A percentile compares a stretch with the other conserved stretches of the same genome.
These are phyloP conservation scores for Fibroporia radiculosa DNA, from an alignment of 768 basidiomycete genomes.

Conservation along the genomic window DNA sequence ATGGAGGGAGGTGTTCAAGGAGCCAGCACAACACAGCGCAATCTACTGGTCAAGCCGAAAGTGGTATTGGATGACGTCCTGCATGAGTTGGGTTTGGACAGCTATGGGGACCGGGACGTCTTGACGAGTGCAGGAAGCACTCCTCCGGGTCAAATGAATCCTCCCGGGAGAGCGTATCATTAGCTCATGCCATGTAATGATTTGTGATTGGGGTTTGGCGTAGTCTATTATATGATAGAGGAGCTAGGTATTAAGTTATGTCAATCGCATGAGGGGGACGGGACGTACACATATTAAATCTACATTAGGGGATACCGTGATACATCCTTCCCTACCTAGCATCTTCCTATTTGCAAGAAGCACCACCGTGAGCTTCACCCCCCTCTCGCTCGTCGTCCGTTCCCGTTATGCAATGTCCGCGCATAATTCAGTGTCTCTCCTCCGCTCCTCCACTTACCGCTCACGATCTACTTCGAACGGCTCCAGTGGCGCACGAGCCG, in stretches of 20 bases:
- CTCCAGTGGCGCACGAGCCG: constrained; percentile 47
- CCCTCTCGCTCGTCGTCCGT: constrained; percentile 72
- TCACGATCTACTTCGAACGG: constrained; percentile 44
- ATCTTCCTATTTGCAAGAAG: constrained; percentile 82
- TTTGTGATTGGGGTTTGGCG: too few relatives aligned
- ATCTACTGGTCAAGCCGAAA: constrained; percentile 2
- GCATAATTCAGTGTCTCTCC: constrained; percentile 68
- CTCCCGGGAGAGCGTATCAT: too few relatives aligned
- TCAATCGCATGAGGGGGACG: too few relatives aligned
- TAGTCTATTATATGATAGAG: too few relatives aligned
- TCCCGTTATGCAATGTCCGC: constrained; percentile 75
- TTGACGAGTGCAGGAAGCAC: too few relatives aligned
- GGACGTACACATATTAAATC: too few relatives aligned
- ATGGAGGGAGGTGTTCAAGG: not conserved
- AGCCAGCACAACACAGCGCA: not conserved
- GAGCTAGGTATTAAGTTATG: too few relatives aligned
- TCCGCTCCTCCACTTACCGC: constrained; percentile 60
- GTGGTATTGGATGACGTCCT: constrained; percentile 2
- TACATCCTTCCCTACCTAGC: too few relatives aligned
- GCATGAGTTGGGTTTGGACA: constrained; percentile 2
- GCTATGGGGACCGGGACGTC: too few relatives aligned
- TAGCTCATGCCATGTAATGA: too few relatives aligned
- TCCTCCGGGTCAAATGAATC: too few relatives aligned
- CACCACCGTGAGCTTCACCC: constrained; percentile 92
- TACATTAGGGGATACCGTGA: too few relatives aligned